Evolutionary conservation across 495 filamentous ascomycete species (phyloP).

Genomic region (Aspergillus bridgeri): DNA sequence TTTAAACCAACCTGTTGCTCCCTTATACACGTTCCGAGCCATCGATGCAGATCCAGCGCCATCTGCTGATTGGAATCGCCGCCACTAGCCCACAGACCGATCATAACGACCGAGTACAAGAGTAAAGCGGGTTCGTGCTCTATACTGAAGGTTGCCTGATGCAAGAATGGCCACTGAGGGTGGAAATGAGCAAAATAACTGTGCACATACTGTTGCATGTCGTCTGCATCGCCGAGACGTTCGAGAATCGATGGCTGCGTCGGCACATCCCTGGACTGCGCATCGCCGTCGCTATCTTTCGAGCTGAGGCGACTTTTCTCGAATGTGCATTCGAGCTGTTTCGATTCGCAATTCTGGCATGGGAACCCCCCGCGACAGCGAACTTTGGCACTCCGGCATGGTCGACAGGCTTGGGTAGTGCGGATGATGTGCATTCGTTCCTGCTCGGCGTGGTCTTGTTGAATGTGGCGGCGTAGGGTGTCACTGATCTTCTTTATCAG

Average conservation of each 20-base stretch:
- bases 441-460: constrained; percentile 7
- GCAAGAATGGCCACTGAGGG: constrained; percentile 13
- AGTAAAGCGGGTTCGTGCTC: constrained; percentile 10
- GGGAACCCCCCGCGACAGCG: constrained; percentile 10
- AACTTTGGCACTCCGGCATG: constrained; percentile 9
- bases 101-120: constrained; percentile 11
- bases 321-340: constrained; percentile 2
- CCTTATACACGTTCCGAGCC: constrained; percentile 4
- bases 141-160: constrained; percentile 9
- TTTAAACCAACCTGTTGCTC: constrained; percentile 6
- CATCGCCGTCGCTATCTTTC: not conserved
- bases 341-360: constrained; percentile 4
- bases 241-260: not conserved
- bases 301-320: not conserved
- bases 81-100: constrained; percentile 11
- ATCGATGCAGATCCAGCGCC: constrained; percentile 9
- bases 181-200: constrained; percentile 14
- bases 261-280: not conserved
- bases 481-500: constrained; percentile 4
- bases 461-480: constrained; percentile 13
- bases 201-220: constrained; percentile 2
- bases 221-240: not conserved
- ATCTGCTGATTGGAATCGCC: not conserved
- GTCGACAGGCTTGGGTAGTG: constrained; percentile 6
- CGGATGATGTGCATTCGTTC: not conserved